Evolutionary conservation across 306 rosid genomes (phyloP), one percentile per base, ranked within the genome.

Genomic region (Rosa multiflora): DNA sequence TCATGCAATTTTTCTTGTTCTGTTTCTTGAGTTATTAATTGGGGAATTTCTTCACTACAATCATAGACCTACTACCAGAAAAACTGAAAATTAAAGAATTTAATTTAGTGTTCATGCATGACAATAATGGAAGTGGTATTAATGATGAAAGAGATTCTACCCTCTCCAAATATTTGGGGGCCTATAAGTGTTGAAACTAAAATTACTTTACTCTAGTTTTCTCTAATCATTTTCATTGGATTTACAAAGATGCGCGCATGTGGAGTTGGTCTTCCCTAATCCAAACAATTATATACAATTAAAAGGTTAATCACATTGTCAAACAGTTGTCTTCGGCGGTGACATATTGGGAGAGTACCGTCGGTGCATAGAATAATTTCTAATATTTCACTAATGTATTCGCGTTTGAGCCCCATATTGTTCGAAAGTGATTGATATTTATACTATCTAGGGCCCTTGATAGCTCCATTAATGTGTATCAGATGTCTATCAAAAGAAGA

Each of bases 211-310:
- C 37, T 2, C 26, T 55, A 55, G 26, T 55, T 55, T 59, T 59
- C 13, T 59, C 26, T 59, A 59, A 59, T 59, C 5, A 26, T 59
- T 59, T 58, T 59, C 39, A 59, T 59, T 23, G 67, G 69, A 32
- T 14, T 63, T 32, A 13, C 37, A 63, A 62, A 63, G 42, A 10
- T 59, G 43, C 29, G 29, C 29, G 29, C 69, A 32, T 63, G 69
- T 63, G 69, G 10, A 63, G 69, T 63, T 63, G 69, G 69, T 29
- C 69, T 63, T 63, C 42, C 68, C 43, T 32, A 29, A 63, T 40
- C 29, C 7, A 62, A 62, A 62, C 39, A 21, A 23, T 2, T 26
- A 63, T 29, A 32, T 12, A 10, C 5, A 12, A 29, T 29, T 32
- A 63, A 12, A 5, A 5, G 39, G 43, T 63, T 29, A 63, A 29